phyloP scores from a whole-genome alignment of 2,329 filamentous ascomycete species.

The Dactylellina haptotyla region DNA sequence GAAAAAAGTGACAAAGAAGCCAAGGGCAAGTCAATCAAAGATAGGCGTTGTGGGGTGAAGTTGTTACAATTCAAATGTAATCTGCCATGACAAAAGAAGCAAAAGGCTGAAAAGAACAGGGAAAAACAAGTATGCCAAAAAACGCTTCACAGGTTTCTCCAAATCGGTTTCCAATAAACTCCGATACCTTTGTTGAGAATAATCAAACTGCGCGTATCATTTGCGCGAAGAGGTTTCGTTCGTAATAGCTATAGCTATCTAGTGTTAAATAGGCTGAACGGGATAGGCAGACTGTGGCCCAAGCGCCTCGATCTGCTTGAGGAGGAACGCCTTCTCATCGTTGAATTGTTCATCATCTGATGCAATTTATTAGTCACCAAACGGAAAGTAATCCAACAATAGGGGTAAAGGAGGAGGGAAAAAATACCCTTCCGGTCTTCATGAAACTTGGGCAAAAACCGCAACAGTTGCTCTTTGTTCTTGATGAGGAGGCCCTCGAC shows the following conservation, averaged over 20 bases:
- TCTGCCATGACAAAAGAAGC: neutral
- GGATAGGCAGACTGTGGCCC: conserved; percentile 17
- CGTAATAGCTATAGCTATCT: neutral
- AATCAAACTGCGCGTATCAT: too few relatives aligned
- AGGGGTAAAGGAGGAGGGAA: neutral
- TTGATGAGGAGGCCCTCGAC: conserved; percentile 96
- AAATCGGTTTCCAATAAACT: neutral
- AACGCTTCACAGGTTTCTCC: neutral
- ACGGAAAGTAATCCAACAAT: neutral
- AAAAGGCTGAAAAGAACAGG: neutral
- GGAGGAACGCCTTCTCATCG: conserved; percentile 95
- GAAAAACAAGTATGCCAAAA: neutral
- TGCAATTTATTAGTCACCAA: neutral
- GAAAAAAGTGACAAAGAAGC: too few relatives aligned
- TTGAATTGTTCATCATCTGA: conserved; percentile 97
- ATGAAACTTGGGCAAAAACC: conserved; percentile 88
- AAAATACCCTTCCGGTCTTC: conserved; percentile 76
- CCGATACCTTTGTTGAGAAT: conserved; percentile 1
- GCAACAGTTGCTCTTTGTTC: conserved; percentile 89
- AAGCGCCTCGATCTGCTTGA: conserved; percentile 80
- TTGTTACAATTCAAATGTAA: too few relatives aligned
- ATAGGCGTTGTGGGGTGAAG: too few relatives aligned
- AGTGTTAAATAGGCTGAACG: conserved; percentile 27
- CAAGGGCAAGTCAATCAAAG: too few relatives aligned
- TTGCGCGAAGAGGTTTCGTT: too few relatives aligned